Conservation (phyloP, 1,139 yeast genomes). For the Pichia sp. region DNA sequence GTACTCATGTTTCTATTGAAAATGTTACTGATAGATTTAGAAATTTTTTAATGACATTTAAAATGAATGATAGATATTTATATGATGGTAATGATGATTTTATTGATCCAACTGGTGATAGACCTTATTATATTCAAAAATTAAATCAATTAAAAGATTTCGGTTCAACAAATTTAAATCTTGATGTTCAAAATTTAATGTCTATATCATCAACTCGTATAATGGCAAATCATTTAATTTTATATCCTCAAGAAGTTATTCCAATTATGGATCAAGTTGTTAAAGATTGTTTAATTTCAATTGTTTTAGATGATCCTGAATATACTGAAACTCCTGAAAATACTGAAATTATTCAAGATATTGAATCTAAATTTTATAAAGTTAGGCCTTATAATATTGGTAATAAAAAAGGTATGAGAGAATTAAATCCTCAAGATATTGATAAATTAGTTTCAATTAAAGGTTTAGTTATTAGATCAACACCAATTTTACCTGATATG, state of each 20-base stretch:
- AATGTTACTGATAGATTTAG: slow-evolving; percentile 78
- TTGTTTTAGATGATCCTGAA: slow-evolving; percentile 55
- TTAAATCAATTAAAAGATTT: slow-evolving; percentile 68
- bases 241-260: slow-evolving; percentile 93
- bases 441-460: slow-evolving; percentile 88
- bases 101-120: slow-evolving; percentile 52
- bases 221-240: slow-evolving; percentile 75
- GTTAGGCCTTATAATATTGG: slow-evolving; percentile 82
- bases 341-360: slow-evolving; percentile 46
- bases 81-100: slow-evolving; percentile 40
- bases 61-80: slow-evolving; percentile 63
- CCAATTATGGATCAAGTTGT: slow-evolving; percentile 97
- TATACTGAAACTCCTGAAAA: slow-evolving; percentile 24
- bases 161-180: slow-evolving; percentile 75
- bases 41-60: slow-evolving; percentile 78
- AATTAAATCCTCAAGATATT: slow-evolving; percentile 89
- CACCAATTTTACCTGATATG: slow-evolving; percentile 96
- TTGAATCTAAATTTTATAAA: slow-evolving; percentile 77
- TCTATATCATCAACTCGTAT: slow-evolving; percentile 73
- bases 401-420: slow-evolving; percentile 79
- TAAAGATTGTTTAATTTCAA: slow-evolving; percentile 81
- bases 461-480: slow-evolving; percentile 84
- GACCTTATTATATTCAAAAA: slow-evolving; percentile 62
- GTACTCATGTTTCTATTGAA: slow-evolving; percentile 90
- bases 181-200: slow-evolving; percentile 75